Evolutionary conservation across 129 eudicot genomes (phyloP), one percentile per base, ranked within the genome.

Genomic region (Ambrosia artemisiifolia): DNA sequence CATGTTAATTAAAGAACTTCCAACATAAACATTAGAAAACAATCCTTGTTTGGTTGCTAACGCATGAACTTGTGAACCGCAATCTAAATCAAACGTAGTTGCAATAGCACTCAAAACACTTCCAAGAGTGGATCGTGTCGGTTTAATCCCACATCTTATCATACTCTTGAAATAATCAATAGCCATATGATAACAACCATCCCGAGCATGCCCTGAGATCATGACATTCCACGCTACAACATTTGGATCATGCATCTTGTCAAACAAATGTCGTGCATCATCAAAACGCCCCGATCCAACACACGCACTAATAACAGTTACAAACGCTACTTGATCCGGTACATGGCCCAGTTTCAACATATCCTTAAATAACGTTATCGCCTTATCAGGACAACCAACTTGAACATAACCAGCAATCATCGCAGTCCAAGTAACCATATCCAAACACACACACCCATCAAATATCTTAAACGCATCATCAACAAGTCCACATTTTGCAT

Each of bases 61-160:
- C 40, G 89, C 82, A 86, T 94, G 98, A 79, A 94, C 91, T 81
- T 87, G 90, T 71, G 88, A 77, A 38, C 98, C 98, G 43, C 67
- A 72, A 3, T 67, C 72, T 62, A 80, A 73, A 79, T 83, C 79
- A 48, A 48, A 84, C 34, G 79, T 79, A 69, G 81, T 67, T 2
- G 96, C 98, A 84, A 88, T 78, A 28, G 98, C 96, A 76, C 98
- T 87, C 38, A 94, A 72, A 77, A 90, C 93, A 75, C 96, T 90
- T 70, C 96, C 98, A 35, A 94, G 57, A 48, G 98, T 90, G 43
- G 98, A 83, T 47, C 97, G 84, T 50, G 97, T 84, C 32, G 96
- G 86, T 74, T 80, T 79, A 57, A 84, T 55, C 40, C 89, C 91
- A 17, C 76, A 67, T 24, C 67, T 84, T 48, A 74, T 81, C 98